A percentile compares a stretch with the other conserved stretches of the same genome.
These are phyloP conservation scores for Rhododendron ovatum DNA, from an alignment of 148 eudicot genomes.

Conservation along the genomic window DNA sequence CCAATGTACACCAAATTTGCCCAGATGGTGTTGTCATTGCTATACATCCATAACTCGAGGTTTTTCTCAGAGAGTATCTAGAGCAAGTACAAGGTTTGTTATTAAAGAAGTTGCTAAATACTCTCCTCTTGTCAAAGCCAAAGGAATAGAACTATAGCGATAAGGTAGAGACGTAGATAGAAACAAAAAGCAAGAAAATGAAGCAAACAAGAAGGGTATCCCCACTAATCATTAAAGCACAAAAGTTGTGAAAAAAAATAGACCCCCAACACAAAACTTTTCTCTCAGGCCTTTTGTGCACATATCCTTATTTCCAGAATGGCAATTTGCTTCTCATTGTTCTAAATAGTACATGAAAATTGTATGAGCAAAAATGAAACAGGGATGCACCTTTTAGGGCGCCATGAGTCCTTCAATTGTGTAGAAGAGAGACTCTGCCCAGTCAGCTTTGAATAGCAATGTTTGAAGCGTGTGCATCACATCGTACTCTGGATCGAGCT, in stretches of 20 bases:
- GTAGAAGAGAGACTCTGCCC: constrained; percentile 61
- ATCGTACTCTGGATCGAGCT: constrained; percentile 74
- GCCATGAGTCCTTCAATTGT: constrained; percentile 76
- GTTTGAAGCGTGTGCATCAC: constrained; percentile 53
- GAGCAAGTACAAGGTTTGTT: not conserved
- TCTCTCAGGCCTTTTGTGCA: not conserved
- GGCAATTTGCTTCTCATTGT: not conserved
- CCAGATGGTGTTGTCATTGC: not conserved
- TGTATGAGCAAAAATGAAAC: not conserved
- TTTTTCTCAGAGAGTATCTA: not conserved
- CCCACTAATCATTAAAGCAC: not conserved
- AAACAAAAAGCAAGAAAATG: not conserved
- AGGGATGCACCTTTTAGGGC: constrained; percentile 33
- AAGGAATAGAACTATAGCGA: not conserved
- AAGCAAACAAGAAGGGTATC: not conserved
- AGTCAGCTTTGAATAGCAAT: constrained; percentile 66
- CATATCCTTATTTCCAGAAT: constrained; percentile 5
- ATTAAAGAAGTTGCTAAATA: not conserved
- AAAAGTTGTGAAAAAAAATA: not conserved
- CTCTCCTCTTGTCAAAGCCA: not conserved
- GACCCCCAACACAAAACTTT: not conserved
- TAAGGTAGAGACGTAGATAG: not conserved
- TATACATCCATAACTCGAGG: not conserved
- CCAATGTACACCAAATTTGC: not conserved
- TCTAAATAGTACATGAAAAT: constrained; percentile 1